Base-by-base conservation (phyloP, 352 stramenopile genomes). In the Pythium dissimile region DNA sequence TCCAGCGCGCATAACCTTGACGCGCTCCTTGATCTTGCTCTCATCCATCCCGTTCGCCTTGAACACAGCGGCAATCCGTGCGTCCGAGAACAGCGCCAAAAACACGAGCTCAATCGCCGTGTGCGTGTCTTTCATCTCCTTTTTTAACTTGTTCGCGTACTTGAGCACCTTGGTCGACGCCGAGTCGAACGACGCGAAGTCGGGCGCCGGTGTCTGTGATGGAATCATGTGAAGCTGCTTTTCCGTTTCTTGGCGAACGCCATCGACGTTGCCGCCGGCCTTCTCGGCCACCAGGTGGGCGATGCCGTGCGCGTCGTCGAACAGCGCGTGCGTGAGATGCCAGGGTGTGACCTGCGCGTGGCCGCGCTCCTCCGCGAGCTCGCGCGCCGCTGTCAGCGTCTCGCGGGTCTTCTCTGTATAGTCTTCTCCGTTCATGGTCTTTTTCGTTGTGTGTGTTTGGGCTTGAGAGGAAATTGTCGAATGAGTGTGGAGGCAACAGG, bases 401-500 rank as follows among this genome's bases (percentile, higher is more conserved):
- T 88, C 76, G 60, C 75, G 77, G 16, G 84, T 89, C 67, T 90
- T 92, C 54, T 95, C 84, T 1, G 80, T 94, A 42, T 81, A 93
- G 47, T 90, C 84, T n/a, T 76, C 68, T 2, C 68, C 73, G 30
- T 92, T 89, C 76, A 91, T n/a, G n/a, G n/a, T 87, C 42, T 39
- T 72, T 23, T 11, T 35, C 34, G 10, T 53, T 59, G 10, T 48
- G 21, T 2, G 20, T 49, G 37, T 64, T 21, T 32, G 24, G 43
- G 49, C 18, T 60, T 66, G 42, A 11, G 41, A 26, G 49, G 30
- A 49, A 59, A 65, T 59, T 55, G 39, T 6, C 27, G 34, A 65
- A 52, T 65, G 28, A 49, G 35, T 10, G 11, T 46, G 13, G 38
- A 18, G 18, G 18, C 11, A 16, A 23, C 12, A 35, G 31, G 20